phyloP scores from a whole-genome alignment of 140 eudicot genomes.

The Senecio squalidus region DNA sequence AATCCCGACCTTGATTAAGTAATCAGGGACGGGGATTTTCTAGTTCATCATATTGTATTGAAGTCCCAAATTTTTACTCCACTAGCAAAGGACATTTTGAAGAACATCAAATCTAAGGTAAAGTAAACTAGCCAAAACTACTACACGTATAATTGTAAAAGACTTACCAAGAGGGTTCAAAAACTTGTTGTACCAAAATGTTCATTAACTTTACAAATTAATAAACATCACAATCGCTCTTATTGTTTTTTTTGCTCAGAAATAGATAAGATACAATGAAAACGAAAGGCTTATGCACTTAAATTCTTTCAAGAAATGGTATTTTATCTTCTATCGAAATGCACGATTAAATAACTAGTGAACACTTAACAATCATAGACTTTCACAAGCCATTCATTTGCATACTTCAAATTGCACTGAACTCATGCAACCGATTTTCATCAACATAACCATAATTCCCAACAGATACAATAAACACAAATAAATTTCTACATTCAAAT shows the following conservation, averaged over 20 bases:
- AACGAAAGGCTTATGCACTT: not conserved
- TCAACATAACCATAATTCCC: not conserved
- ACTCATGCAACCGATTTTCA: not conserved
- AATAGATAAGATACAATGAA: not conserved
- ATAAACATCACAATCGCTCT: not conserved
- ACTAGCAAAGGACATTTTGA: not conserved
- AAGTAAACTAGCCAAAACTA: not conserved
- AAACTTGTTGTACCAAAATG: not conserved
- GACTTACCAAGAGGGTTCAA: not conserved
- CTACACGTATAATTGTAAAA: not conserved
- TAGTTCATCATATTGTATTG: not conserved
- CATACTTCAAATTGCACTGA: not conserved
- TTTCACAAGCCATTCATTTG: constrained; percentile 1
- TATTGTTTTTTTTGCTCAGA: not conserved
- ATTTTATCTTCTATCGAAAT: not conserved
- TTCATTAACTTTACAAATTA: not conserved
- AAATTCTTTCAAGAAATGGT: constrained; percentile 3
- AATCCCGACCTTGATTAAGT: too few relatives aligned
- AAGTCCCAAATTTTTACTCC: not conserved
- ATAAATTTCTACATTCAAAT: too few relatives aligned
- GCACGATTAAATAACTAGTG: not conserved
- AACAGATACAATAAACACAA: too few relatives aligned
- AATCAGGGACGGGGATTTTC: not conserved
- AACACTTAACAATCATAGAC: not conserved
- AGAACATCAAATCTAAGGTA: not conserved